Percentiles rank a stretch among this genome's conserved stretches.
Evolutionary conservation across 495 filamentous ascomycete species (phyloP).

Genomic region (Lasiosphaeriaceae sp.): DNA sequence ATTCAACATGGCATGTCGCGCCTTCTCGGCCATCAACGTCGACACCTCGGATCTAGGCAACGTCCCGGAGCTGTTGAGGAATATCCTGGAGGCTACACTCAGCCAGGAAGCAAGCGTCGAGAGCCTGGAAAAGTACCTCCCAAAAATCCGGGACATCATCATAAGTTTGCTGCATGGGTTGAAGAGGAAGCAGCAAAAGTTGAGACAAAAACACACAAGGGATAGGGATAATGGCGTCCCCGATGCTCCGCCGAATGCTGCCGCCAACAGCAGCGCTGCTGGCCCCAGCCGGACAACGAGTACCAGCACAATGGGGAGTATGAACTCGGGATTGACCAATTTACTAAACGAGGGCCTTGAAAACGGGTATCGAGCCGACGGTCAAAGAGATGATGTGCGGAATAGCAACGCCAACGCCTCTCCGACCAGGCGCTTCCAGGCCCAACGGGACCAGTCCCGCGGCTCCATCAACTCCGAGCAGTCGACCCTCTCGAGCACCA

Average conservation of each 20-base stretch:
- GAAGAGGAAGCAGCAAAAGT: constrained; percentile 90
- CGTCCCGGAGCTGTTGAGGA: constrained; percentile 84
- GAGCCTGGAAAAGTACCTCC: constrained; percentile 87
- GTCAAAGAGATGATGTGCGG: constrained; percentile 22
- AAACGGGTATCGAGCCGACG: constrained; percentile 36
- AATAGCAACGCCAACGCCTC: constrained; percentile 29
- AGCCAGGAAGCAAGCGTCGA: constrained; percentile 93
- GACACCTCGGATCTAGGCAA: constrained; percentile 91
- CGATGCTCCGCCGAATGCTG: constrained; percentile 5
- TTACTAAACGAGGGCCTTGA: constrained; percentile 60
- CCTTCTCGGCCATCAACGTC: constrained; percentile 93
- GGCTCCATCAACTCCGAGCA: constrained; percentile 45
- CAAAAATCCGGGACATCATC: constrained; percentile 93
- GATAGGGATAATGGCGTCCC: constrained; percentile 53
- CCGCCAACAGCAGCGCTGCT: constrained; percentile 6
- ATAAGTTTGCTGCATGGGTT: constrained; percentile 93
- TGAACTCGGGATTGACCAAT: constrained; percentile 58
- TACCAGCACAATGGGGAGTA: constrained; percentile 60
- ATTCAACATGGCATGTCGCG: constrained; percentile 96
- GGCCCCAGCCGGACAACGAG: constrained; percentile 56
- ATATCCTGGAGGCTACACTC: constrained; percentile 89
- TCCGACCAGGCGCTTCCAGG: constrained; percentile 35
- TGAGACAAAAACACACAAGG: constrained; percentile 74
- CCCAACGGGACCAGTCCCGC: constrained; percentile 44
- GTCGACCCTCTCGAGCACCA: constrained; percentile 62